A percentile compares a stretch with the other conserved stretches of the same genome.
phyloP scores from a whole-genome alignment of 2,329 filamentous ascomycete genomes.

The Alternaria hordeiaustralica region DNA sequence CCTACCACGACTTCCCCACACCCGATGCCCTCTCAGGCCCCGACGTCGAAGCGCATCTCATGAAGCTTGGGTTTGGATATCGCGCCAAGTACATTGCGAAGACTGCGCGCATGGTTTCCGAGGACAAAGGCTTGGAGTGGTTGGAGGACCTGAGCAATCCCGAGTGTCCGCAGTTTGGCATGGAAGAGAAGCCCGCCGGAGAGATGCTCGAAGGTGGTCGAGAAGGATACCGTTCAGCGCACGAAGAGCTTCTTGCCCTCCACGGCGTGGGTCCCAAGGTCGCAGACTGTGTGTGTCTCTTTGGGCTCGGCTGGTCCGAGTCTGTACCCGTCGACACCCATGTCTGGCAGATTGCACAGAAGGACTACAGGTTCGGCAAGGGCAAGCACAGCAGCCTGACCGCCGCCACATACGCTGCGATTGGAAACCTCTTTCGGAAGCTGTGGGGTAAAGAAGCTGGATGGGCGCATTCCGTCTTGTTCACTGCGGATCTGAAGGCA shows the following conservation, averaged over 20 bases:
- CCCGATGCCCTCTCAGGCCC: slow-evolving; percentile 74
- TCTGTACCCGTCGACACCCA: slow-evolving; percentile 96
- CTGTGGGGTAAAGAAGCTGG: slow-evolving; percentile 94
- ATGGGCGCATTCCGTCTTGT: slow-evolving; percentile 97
- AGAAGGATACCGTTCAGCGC: slow-evolving; percentile 77
- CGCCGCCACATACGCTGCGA: slow-evolving; percentile 85
- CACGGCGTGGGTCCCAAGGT: slow-evolving; percentile 96
- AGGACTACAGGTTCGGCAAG: slow-evolving; percentile 92
- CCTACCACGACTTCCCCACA: slow-evolving; percentile 86
- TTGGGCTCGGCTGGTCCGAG: slow-evolving; percentile 96
- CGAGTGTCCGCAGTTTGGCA: slow-evolving; percentile 67
- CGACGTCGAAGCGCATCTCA: slow-evolving; percentile 79
- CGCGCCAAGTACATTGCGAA: slow-evolving; percentile 89
- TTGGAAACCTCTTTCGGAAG: slow-evolving; percentile 86
- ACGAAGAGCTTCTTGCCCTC: slow-evolving; percentile 77
- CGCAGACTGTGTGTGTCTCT: slow-evolving; percentile 93
- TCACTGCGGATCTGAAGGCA: slow-evolving; percentile 87
- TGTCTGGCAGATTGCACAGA: slow-evolving; percentile 95
- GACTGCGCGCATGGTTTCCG: slow-evolving; percentile 78
- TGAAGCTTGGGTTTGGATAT: slow-evolving; percentile 90
- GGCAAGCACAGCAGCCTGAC: slow-evolving; percentile 84
- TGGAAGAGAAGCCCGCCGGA: slow-evolving; percentile 52
- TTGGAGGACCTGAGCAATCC: slow-evolving; percentile 79
- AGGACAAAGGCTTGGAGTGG: slow-evolving; percentile 73
- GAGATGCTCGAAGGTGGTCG: slow-evolving; percentile 59